Base-by-base conservation (phyloP, 371 early-diverging fungal genomes). In the Mucor lusitanicus region DNA sequence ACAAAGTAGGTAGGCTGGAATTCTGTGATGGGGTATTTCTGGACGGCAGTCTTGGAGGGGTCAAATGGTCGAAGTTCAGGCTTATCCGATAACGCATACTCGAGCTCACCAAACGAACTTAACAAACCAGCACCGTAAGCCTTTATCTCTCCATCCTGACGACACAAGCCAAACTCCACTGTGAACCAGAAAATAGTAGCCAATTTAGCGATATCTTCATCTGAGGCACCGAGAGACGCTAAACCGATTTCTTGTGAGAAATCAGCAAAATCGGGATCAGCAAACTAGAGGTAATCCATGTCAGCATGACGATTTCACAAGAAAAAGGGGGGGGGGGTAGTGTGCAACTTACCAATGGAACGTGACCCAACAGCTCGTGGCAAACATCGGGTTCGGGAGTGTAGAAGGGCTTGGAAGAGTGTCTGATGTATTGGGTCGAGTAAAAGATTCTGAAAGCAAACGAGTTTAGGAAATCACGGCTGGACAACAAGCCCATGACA, bases 381-480 rank as follows among this genome's bases (percentile, higher is more conserved):
- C 95, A 95, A 13, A 92, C 86, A 76, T 95, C 95, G 25, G 97
- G 97, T 74, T 98, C 97, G 28, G 97, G 97, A 6, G 97, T 97
- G 78, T 96, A 98, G 59, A 92, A 82, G 8, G 99, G 99, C 60
- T 85, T 84, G 5, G 95, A 94, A 71, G 91, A 88, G 73, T 98
- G 97, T 17, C 97, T 92, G 71, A 97, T 95, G 75, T 98, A 98
- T 84, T 98, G 97, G 9, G 98, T 98, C 39, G 93, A 92, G 75
- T 96, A 94, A 85, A 98, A 97, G 5, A 98, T 97, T 56, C 98
- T 88, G 88, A 98, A 98, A 2, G 97, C 98, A 72, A 98, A 89
- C n/a, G 94, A 94, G 73, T 97, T 97, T 71, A 98, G 78, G 78
- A 98, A 98, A 78, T 98, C 97, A 42, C 98, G 86, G 33, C 95